Conservation (phyloP, 345 rosid genomes). For the Eutrema japonicum region DNA sequence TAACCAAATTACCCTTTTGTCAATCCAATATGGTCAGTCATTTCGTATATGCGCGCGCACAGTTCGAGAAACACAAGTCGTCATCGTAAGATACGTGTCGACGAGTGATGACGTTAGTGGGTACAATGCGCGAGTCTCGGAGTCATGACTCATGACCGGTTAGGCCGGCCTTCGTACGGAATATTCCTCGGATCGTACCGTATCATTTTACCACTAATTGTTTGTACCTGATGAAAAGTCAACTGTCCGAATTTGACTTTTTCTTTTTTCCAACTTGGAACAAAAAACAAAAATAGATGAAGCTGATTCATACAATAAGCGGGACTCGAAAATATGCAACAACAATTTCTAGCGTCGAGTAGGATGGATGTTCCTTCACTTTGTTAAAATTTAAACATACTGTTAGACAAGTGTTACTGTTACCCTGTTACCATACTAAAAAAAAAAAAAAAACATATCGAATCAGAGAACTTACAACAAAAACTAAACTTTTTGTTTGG, state of each 20-base stretch:
- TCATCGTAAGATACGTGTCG: slow-evolving; percentile 9
- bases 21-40: neutral
- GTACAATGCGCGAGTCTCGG: neutral
- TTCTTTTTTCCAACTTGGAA: neutral
- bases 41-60: neutral
- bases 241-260: slow-evolving; percentile 9
- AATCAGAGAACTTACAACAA: too few relatives aligned
- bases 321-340: neutral
- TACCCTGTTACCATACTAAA: too few relatives aligned
- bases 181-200: slow-evolving; percentile 30
- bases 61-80: slow-evolving; percentile 8
- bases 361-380: neutral
- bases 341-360: neutral
- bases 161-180: slow-evolving; percentile 26
- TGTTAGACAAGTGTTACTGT: too few relatives aligned
- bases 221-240: slow-evolving; percentile 9
- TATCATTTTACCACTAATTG: neutral
- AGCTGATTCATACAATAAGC: neutral
- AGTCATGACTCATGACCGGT: slow-evolving; percentile 14
- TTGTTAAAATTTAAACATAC: too few relatives aligned
- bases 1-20: neutral
- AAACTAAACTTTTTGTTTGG: too few relatives aligned
- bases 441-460: too few relatives aligned
- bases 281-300: neutral
- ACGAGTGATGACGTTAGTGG: neutral